Conservation (phyloP, 2,329 filamentous ascomycete genomes). For the Colletotrichum navitas region DNA sequence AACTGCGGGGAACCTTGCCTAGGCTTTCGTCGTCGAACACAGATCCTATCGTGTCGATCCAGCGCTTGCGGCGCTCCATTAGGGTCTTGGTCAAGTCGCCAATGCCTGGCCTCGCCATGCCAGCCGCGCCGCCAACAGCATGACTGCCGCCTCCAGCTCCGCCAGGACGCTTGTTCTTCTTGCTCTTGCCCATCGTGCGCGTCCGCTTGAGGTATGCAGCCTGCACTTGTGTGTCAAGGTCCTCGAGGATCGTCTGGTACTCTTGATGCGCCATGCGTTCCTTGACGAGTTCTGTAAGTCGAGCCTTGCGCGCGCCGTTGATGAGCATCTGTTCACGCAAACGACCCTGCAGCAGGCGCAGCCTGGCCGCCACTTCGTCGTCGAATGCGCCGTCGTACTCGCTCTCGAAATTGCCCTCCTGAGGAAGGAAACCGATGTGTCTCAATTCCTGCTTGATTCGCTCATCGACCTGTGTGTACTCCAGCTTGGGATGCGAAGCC, state of each 20-base stretch:
- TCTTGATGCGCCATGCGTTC: slow-evolving; percentile 97
- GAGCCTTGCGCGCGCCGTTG: slow-evolving; percentile 91
- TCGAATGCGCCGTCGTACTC: slow-evolving; percentile 93
- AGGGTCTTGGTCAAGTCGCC: slow-evolving; percentile 91
- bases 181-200: slow-evolving; percentile 91
- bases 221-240: slow-evolving; percentile 94
- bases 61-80: slow-evolving; percentile 90
- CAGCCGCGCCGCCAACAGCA: slow-evolving; percentile 66
- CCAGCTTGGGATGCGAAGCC: slow-evolving; percentile 78
- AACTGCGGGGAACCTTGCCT: slow-evolving; percentile 74
- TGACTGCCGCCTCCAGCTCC: slow-evolving; percentile 81
- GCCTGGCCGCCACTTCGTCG: slow-evolving; percentile 90
- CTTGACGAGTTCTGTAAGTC: slow-evolving; percentile 87
- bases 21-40: slow-evolving; percentile 89
- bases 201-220: slow-evolving; percentile 96
- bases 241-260: slow-evolving; percentile 95
- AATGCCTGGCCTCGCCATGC: slow-evolving; percentile 81
- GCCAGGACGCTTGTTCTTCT: slow-evolving; percentile 86
- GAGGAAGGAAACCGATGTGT: slow-evolving; percentile 87
- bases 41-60: slow-evolving; percentile 91
- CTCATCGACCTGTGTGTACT: slow-evolving; percentile 89
- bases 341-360: slow-evolving; percentile 86
- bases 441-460: slow-evolving; percentile 91
- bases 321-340: slow-evolving; percentile 86
- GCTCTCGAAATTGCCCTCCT: slow-evolving; percentile 68